Conservation (phyloP, 176 grass and related monocot species). For the Hordeum marinum region DNA sequence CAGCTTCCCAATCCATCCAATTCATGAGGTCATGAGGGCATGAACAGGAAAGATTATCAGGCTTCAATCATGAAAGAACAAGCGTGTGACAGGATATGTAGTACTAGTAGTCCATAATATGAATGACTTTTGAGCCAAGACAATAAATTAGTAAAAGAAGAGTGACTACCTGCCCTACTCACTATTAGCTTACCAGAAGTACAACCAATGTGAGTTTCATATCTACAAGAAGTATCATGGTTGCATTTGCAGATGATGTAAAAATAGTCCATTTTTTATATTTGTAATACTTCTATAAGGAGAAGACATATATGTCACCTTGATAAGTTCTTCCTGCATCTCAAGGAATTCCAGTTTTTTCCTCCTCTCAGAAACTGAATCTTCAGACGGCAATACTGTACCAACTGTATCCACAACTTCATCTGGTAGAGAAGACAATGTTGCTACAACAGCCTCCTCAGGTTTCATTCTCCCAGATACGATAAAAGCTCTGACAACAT, state of each 20-base stretch:
- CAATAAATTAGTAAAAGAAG: not conserved
- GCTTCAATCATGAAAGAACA: constrained; percentile 16
- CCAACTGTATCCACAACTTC: constrained; percentile 99
- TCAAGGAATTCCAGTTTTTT: constrained; percentile 94
- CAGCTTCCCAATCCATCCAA: not conserved
- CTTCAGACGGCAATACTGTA: constrained; percentile 91
- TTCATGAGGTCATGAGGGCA: not conserved
- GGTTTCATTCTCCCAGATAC: constrained; percentile 97
- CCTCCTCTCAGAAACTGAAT: constrained; percentile 95
- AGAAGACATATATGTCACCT: constrained; percentile 51
- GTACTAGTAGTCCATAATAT: not conserved
- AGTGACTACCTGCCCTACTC: not conserved
- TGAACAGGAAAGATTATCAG: not conserved
- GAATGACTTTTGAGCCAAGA: not conserved
- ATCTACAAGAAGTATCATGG: constrained; percentile 8
- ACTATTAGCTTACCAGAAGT: not conserved
- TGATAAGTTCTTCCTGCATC: constrained; percentile 99
- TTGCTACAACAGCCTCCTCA: constrained; percentile 98
- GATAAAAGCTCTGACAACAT: constrained; percentile 78
- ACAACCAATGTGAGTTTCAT: not conserved
- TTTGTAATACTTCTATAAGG: not conserved
- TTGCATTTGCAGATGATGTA: constrained; percentile 13
- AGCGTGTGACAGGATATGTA: not conserved
- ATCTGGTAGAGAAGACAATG: constrained; percentile 95
- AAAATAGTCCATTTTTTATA: constrained; percentile 18